phyloP scores from a whole-genome alignment of 2,329 filamentous ascomycete genomes.

The Sporothrix phasma region DNA sequence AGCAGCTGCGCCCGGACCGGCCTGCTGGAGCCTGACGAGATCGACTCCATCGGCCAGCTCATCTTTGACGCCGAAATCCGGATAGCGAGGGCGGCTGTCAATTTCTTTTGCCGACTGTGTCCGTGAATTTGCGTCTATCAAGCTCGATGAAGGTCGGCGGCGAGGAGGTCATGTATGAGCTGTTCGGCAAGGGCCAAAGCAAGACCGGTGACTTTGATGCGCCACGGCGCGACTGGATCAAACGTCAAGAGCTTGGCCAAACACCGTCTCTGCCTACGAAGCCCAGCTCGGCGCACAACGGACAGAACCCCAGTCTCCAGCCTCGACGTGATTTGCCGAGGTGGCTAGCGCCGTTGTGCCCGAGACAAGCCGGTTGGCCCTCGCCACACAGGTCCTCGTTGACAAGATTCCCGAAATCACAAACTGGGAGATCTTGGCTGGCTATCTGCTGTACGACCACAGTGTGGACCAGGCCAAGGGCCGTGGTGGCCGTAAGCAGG shows the following conservation, averaged over 20 bases:
- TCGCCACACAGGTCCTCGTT: constrained; percentile 78
- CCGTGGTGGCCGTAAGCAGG: constrained; percentile 18
- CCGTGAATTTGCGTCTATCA: constrained; percentile 66
- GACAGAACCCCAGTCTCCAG: constrained; percentile 21
- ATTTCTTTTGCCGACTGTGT: constrained; percentile 87
- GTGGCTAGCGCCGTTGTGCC: constrained; percentile 47
- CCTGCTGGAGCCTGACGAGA: constrained; percentile 81
- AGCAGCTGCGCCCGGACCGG: constrained; percentile 73
- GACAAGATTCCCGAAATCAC: constrained; percentile 71
- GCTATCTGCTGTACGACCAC: constrained; percentile 88
- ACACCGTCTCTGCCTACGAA: constrained; percentile 75
- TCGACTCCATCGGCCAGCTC: constrained; percentile 77
- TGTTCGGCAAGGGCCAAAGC: constrained; percentile 54
- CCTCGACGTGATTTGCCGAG: constrained; percentile 29
- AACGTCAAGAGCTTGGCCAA: constrained; percentile 81
- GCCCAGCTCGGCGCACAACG: constrained; percentile 46
- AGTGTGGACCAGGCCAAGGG: constrained; percentile 45
- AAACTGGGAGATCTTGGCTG: constrained; percentile 80
- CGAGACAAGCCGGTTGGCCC: constrained; percentile 66
- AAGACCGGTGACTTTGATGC: constrained; percentile 62
- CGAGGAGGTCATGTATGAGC: constrained; percentile 64
- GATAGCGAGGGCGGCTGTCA: constrained; percentile 78
- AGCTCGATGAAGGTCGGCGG: constrained; percentile 79
- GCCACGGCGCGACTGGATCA: constrained; percentile 76
- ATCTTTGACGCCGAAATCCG: constrained; percentile 80